These are phyloP conservation scores for Arthrobotrys iridis DNA, from an alignment of 2,329 filamentous ascomycete species.

Conservation along the genomic window DNA sequence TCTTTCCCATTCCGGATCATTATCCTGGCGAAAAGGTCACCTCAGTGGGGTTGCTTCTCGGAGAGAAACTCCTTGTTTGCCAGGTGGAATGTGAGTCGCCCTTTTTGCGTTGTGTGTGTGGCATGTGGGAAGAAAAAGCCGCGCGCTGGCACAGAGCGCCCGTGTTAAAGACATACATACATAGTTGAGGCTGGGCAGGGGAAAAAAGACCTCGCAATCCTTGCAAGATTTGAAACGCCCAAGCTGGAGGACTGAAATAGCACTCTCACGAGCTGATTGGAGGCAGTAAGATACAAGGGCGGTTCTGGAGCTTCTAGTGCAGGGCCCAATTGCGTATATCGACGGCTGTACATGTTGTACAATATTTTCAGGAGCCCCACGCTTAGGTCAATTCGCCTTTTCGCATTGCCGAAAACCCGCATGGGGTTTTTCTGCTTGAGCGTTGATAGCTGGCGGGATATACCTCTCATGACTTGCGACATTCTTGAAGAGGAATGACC, in stretches of 20 bases:
- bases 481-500: slow-evolving; percentile 1
- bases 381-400: slow-evolving; percentile 6
- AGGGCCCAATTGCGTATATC: not conserved
- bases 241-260: slow-evolving; percentile 32
- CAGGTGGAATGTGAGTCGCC: not conserved
- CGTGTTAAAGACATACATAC: not conserved
- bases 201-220: not conserved
- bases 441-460: slow-evolving; percentile 8
- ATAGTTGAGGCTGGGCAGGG: slow-evolving; percentile 9
- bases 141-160: slow-evolving; percentile 21
- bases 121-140: not conserved
- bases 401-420: slow-evolving; percentile 8
- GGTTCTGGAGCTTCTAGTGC: not conserved
- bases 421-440: not conserved
- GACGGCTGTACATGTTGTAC: not conserved
- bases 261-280: slow-evolving; percentile 27
- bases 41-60: slow-evolving; percentile 8
- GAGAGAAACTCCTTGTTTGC: slow-evolving; percentile 9
- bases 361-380: not conserved
- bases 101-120: slow-evolving; percentile 39
- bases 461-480: slow-evolving; percentile 3
- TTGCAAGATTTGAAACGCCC: slow-evolving; percentile 41
- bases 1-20: not conserved
- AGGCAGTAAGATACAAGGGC: slow-evolving; percentile 31
- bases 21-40: slow-evolving; percentile 2